Percentiles rank a stretch among this genome's conserved stretches.
Conservation (phyloP, 2,329 filamentous ascomycete species). For the Aspergillus sp. region DNA sequence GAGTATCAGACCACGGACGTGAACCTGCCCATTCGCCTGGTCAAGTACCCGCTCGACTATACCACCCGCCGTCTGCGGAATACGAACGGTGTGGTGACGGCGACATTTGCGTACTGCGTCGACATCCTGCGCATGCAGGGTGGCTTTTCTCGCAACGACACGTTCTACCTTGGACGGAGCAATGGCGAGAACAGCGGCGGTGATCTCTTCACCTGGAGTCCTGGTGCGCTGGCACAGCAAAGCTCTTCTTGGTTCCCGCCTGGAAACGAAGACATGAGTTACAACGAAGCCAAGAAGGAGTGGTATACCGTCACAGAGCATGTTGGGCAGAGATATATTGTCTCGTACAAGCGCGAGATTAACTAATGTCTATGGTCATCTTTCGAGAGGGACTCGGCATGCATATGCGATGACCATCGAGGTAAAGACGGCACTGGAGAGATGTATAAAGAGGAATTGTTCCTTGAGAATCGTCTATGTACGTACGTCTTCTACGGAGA, state of each 20-base stretch:
- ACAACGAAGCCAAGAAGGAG: slow-evolving; percentile 22
- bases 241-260: slow-evolving; percentile 17
- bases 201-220: slow-evolving; percentile 33
- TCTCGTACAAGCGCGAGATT: not conserved
- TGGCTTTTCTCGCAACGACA: slow-evolving; percentile 28
- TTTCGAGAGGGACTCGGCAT: too few species aligned
- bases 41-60: slow-evolving; percentile 30
- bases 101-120: slow-evolving; percentile 32
- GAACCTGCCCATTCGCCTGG: slow-evolving; percentile 24
- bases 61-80: slow-evolving; percentile 24
- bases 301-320: slow-evolving; percentile 22
- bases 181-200: slow-evolving; percentile 26
- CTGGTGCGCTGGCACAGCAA: slow-evolving; percentile 15
- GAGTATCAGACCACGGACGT: slow-evolving; percentile 29
- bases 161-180: slow-evolving; percentile 33
- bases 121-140: slow-evolving; percentile 34
- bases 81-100: slow-evolving; percentile 15
- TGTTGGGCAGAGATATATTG: not conserved
- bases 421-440: too few species aligned
- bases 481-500: too few species aligned
- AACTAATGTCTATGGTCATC: not conserved
- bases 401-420: too few species aligned
- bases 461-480: too few species aligned
- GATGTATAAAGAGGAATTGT: too few species aligned
- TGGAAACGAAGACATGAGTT: slow-evolving; percentile 34